phyloP scores from a whole-genome alignment of 1,284 basidiomycete species.

The Coniophora puteana region DNA sequence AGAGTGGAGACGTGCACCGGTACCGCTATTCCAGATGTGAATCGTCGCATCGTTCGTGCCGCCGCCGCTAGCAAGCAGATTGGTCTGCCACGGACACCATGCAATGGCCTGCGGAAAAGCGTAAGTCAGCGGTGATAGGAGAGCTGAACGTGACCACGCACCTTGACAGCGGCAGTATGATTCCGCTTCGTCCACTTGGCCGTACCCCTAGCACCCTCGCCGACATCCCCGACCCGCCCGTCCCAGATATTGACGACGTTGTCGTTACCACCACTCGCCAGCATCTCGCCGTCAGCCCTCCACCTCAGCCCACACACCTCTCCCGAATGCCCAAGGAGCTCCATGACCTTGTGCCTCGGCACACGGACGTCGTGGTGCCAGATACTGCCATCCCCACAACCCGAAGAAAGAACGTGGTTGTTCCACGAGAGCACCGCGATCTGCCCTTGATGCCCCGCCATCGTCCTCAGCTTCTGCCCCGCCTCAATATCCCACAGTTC shows the following conservation, averaged over 20 bases:
- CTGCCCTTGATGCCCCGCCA: slow-evolving; percentile 81
- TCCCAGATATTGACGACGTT: slow-evolving; percentile 98
- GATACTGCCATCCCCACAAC: slow-evolving; percentile 88
- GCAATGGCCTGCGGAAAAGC: slow-evolving; percentile 70
- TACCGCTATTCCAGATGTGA: slow-evolving; percentile 91
- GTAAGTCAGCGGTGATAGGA: slow-evolving; percentile 1
- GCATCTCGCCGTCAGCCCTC: slow-evolving; percentile 81
- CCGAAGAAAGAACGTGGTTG: slow-evolving; percentile 82
- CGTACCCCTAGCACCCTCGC: slow-evolving; percentile 54
- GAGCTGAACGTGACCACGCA: slow-evolving; percentile 20
- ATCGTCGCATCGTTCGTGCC: slow-evolving; percentile 94
- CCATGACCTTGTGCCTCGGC: slow-evolving; percentile 84
- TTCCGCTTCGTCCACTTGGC: slow-evolving; percentile 92
- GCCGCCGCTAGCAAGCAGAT: slow-evolving; percentile 90
- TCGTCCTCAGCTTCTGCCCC: slow-evolving; percentile 80
- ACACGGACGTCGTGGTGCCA: slow-evolving; percentile 93
- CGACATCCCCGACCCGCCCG: slow-evolving; percentile 67
- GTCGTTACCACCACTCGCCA: slow-evolving; percentile 94
- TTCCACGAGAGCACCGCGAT: slow-evolving; percentile 84
- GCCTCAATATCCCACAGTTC: slow-evolving; percentile 95
- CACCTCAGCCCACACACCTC: slow-evolving; percentile 88
- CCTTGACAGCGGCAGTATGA: slow-evolving; percentile 94
- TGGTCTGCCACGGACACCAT: slow-evolving; percentile 97
- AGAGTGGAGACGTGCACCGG: slow-evolving; percentile 83
- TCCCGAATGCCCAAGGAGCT: slow-evolving; percentile 83